Base-by-base conservation (phyloP, 2,329 filamentous ascomycete species). In the Kalmusia sp. region DNA sequence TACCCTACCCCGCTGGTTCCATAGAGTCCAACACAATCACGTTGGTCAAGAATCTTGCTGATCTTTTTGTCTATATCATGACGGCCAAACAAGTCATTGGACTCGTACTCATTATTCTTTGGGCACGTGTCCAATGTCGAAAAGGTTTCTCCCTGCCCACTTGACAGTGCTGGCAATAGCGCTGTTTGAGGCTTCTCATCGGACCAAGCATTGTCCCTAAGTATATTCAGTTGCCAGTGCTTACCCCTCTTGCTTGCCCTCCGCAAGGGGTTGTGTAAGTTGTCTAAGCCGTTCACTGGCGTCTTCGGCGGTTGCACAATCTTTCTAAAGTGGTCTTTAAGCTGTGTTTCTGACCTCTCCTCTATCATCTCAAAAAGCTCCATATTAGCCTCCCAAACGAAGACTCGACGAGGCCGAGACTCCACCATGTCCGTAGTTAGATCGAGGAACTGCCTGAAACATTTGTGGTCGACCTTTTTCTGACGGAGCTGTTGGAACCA, bases 301-400 rank as follows among this genome's bases (percentile, higher is more conserved):
- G 17, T 37, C 11, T 15, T 51, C 3, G 49, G 27, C 4, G n/a
- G 11, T 24, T 51, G 39, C 5, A 30, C 39, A 22, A 51, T 31
- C 3, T 27, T 28, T 22, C 27, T 31, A 6, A 51, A 25, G 4
- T 17, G 30, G 2, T 38, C 21, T 4, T 21, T 14, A 8, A 31
- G 39, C 17, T 33, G 6, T 14, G 3, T 8, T 14, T 1, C 30
- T 31, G 25, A 3, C 14, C 19, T 24, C 0, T 12, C 2, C 27
- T 31, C 7, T 15, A 2, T 22, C 11, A 45, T 38, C 15, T 45
- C 33, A 27, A 33, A 45, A 4, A 54, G 17, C 11, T 49, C 30
- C 8, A 54, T 46, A 2, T 54, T 11, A 6, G 38, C 38, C n/a
- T 54, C 51, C 51, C 51, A 54, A 17, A 35, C 28, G 12, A 49